Conservation (phyloP, 2,329 filamentous ascomycete species). For the Sclerotinia subarctica region DNA sequence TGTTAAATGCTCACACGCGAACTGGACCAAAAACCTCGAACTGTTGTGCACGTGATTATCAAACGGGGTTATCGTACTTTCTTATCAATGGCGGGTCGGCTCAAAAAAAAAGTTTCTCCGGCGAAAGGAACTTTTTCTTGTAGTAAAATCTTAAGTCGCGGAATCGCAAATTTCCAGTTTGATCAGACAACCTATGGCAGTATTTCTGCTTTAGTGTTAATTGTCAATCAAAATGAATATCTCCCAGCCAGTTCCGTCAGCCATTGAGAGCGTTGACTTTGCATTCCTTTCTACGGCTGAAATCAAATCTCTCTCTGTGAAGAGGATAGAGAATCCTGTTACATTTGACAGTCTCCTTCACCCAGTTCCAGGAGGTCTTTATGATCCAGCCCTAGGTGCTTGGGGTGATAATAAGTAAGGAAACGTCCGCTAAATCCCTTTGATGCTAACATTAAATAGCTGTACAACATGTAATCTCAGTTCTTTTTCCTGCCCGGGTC, state of each 20-base stretch:
- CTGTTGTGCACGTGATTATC: background rate
- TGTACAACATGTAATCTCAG: slow-evolving; percentile 91
- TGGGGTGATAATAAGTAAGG: slow-evolving; percentile 80
- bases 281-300: slow-evolving; percentile 78
- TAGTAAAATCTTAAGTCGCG: slow-evolving; percentile 7
- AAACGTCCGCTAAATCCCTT: background rate
- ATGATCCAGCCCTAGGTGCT: slow-evolving; percentile 86
- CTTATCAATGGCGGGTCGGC: slow-evolving; percentile 19
- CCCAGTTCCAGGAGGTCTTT: slow-evolving; percentile 84
- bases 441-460: slow-evolving; percentile 45
- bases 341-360: slow-evolving; percentile 94
- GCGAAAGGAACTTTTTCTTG: slow-evolving; percentile 19
- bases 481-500: slow-evolving; percentile 79
- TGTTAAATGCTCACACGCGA: background rate
- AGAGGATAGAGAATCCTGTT: slow-evolving; percentile 85
- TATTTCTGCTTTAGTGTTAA: slow-evolving; percentile 20
- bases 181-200: slow-evolving; percentile 18
- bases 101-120: slow-evolving; percentile 18
- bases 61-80: background rate
- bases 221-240: slow-evolving; percentile 56
- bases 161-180: slow-evolving; percentile 4
- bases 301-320: slow-evolving; percentile 85
- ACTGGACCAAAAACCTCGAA: slow-evolving; percentile 9
- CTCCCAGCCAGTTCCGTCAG: slow-evolving; percentile 77
- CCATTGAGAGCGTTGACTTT: slow-evolving; percentile 86